Percentiles rank a stretch among this genome's conserved stretches.
These are phyloP conservation scores for Pichia gijzeniarum DNA, from an alignment of 805 yeast species.

Conservation along the genomic window DNA sequence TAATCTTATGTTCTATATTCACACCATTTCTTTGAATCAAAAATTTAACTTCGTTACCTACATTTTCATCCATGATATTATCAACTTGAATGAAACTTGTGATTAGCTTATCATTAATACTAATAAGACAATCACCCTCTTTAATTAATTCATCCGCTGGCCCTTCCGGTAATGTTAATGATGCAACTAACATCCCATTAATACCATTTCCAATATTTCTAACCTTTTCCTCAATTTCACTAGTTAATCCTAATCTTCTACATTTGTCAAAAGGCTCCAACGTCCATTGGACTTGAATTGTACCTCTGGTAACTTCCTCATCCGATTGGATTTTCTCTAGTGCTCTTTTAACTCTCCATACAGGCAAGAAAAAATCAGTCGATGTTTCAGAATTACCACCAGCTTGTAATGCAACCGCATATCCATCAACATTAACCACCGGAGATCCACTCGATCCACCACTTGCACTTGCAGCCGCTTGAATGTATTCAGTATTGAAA, in stretches of 20 bases:
- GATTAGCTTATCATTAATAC: conserved; percentile 59
- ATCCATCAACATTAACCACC: conserved; percentile 83
- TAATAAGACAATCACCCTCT: conserved; percentile 81
- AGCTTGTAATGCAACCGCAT: conserved; percentile 88
- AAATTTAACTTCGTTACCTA: conserved; percentile 52
- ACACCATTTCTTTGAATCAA: conserved; percentile 71
- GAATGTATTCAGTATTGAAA: conserved; percentile 89
- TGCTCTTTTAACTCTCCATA: conserved; percentile 78
- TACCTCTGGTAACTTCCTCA: conserved; percentile 72
- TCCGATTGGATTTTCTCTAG: conserved; percentile 60
- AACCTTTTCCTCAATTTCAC: conserved; percentile 64
- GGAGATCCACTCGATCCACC: conserved; percentile 97
- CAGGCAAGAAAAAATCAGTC: conserved; percentile 86
- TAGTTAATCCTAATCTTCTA: conserved; percentile 73
- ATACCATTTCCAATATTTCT: conserved; percentile 54
- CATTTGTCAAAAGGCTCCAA: conserved; percentile 88
- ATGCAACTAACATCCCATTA: conserved; percentile 80
- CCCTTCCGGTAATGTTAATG: conserved; percentile 74
- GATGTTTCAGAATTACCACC: conserved; percentile 91
- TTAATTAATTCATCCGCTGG: conserved; percentile 68
- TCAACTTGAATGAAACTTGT: conserved; percentile 76
- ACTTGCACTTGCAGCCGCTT: conserved; percentile 93
- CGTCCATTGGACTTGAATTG: conserved; percentile 86
- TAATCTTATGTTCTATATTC: conserved; percentile 42
- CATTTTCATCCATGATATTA: conserved; percentile 66